phyloP scores from a whole-genome alignment of 225 moss, liverwort and hornwort species.

The Climacium dendroides region DNA sequence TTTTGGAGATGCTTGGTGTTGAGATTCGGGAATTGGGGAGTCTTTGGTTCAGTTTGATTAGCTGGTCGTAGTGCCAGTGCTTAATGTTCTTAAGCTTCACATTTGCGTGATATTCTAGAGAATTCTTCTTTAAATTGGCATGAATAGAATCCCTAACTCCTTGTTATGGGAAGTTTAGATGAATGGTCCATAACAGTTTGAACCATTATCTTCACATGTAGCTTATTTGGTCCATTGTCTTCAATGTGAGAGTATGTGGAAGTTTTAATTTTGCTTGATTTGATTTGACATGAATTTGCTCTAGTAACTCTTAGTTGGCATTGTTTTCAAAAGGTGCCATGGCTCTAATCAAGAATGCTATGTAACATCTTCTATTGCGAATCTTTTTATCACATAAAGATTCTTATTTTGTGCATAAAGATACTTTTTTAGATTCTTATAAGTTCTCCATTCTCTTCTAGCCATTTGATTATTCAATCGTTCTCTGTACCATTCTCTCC shows the following conservation, averaged over 20 bases:
- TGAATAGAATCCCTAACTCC: too few relatives aligned
- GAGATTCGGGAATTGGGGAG: background rate
- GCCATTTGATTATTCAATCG: background rate
- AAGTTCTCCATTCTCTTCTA: background rate
- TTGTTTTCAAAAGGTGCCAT: background rate
- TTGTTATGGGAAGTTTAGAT: background rate
- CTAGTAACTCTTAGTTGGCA: background rate
- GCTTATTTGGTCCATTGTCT: background rate
- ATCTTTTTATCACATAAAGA: background rate
- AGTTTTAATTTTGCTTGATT: background rate
- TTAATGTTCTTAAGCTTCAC: background rate
- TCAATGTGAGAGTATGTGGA: background rate
- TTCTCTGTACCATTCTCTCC: background rate
- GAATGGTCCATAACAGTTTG: background rate
- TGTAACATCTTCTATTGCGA: background rate
- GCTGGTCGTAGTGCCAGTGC: background rate
- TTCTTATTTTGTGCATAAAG: background rate
- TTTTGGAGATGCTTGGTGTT: background rate
- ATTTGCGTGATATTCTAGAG: background rate
- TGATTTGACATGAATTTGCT: background rate
- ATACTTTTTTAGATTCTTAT: background rate
- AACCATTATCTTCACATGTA: background rate
- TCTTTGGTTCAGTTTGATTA: background rate
- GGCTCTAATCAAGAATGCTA: background rate
- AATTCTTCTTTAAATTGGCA: background rate